Evolutionary conservation across 2,329 filamentous ascomycete genomes (phyloP).

Genomic region (Cladosporium halotolerans): DNA sequence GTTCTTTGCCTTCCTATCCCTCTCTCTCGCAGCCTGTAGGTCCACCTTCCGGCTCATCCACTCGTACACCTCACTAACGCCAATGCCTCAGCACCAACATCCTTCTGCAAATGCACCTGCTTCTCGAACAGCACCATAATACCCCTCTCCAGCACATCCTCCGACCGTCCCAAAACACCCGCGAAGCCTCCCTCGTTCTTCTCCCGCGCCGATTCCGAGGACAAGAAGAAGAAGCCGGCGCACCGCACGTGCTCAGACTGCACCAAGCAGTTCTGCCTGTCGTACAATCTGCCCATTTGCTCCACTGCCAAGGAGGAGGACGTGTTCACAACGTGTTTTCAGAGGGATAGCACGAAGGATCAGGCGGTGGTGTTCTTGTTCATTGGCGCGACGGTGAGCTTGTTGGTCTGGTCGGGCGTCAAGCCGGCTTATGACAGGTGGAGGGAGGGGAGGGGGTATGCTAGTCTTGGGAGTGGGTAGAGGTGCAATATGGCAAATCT

Average conservation of each 20-base stretch:
- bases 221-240: constrained; percentile 19
- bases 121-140: constrained; percentile 63
- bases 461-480: background rate
- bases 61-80: constrained; percentile 11
- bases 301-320: constrained; percentile 60
- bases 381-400: constrained; percentile 55
- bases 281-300: constrained; percentile 57
- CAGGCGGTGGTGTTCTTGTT: constrained; percentile 61
- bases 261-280: constrained; percentile 60
- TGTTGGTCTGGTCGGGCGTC: constrained; percentile 55
- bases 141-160: constrained; percentile 45
- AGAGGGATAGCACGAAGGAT: constrained; percentile 62
- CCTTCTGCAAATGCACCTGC: constrained; percentile 68
- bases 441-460: constrained; percentile 16
- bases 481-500: too few species aligned
- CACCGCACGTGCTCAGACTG: constrained; percentile 55
- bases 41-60: background rate
- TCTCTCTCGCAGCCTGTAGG: constrained; percentile 41
- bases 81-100: constrained; percentile 43
- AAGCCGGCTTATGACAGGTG: constrained; percentile 55
- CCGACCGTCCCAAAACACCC: constrained; percentile 16
- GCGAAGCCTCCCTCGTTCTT: constrained; percentile 7
- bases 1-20: constrained; percentile 31
- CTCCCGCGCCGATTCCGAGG: constrained; percentile 18
- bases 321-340: constrained; percentile 61